Evolutionary conservation across 1,284 basidiomycete species (phyloP), one percentile per base, ranked within the genome.

Genomic region (Ustilago xerochloae): DNA sequence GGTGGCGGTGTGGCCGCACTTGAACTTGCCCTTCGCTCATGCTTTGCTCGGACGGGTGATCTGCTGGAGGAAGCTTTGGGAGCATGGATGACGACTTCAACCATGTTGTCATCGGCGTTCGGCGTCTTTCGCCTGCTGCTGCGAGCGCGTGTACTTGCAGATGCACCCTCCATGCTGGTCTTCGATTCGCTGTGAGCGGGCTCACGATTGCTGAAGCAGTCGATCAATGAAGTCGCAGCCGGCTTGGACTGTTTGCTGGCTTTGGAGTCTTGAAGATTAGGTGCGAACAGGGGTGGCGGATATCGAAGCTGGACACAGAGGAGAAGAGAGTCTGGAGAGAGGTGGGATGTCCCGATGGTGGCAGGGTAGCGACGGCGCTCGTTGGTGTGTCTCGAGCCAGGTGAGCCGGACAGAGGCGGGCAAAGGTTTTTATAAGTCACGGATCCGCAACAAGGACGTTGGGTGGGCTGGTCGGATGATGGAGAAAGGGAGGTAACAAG

Each of bases 111-210:
- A n/a, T 33, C 29, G 32, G 30, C n/a, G 12, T n/a, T 45, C 15
- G 51, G 30, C n/a, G 55, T 51, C 20, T 28, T 53, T 18, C 60
- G 60, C 47, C 56, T 54, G 26, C 55, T 51, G 26, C 22, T 55
- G 32, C 39, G 39, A 26, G 18, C 20, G 52, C 48, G 66, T 13
- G 48, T 28, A 33, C 15, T 29, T 22, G 38, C 16, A 9, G 63
- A 30, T 48, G 55, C 35, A 13, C 38, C 22, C 18, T 56, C 61
- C 61, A 63, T 63, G 46, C 7, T 62, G 59, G 10, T 1, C 15
- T 36, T 2, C 35, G 18, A 38, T 20, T n/a, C n/a, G n/a, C n/a
- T n/a, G n/a, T n/a, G n/a, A n/a, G n/a, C n/a, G n/a, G n/a, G n/a
- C n/a, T n/a, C n/a, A n/a, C n/a, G n/a, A n/a, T n/a, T n/a, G n/a